Evolutionary conservation across 2,329 filamentous ascomycete species (phyloP).

Genomic region (Polytolypa hystricis): DNA sequence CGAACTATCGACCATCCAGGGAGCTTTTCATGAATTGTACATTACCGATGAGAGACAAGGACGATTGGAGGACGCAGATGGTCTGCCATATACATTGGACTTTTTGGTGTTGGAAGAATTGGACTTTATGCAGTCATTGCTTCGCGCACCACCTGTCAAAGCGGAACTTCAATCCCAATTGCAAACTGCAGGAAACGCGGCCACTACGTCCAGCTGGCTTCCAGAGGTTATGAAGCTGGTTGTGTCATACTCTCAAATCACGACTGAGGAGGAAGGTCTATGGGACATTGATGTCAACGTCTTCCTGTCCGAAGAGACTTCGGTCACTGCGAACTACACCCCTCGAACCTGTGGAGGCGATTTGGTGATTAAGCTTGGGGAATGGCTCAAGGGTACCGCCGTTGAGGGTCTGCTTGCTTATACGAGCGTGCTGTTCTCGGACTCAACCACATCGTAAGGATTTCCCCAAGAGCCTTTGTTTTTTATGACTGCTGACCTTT

Average conservation of each 20-base stretch:
- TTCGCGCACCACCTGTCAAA: constrained; percentile 78
- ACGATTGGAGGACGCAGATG: constrained; percentile 78
- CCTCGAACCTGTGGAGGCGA: constrained; percentile 87
- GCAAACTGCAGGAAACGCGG: constrained; percentile 45
- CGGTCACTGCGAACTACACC: constrained; percentile 91
- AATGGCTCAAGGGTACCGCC: constrained; percentile 69
- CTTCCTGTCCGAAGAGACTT: constrained; percentile 89
- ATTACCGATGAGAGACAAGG: constrained; percentile 78
- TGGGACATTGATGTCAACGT: constrained; percentile 97
- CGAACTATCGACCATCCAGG: constrained; percentile 64
- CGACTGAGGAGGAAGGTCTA: constrained; percentile 80
- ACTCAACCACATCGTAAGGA: constrained; percentile 26
- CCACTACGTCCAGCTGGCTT: constrained; percentile 65
- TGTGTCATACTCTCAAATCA: constrained; percentile 78
- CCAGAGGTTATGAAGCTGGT: constrained; percentile 78
- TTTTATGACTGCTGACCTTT: constrained; percentile 8
- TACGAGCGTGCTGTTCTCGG: constrained; percentile 61
- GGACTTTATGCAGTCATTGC: constrained; percentile 84
- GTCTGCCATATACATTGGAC: constrained; percentile 87
- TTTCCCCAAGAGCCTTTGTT: not conserved
- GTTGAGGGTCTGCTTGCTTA: constrained; percentile 69
- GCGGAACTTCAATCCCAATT: constrained; percentile 79
- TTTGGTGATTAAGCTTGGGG: constrained; percentile 79
- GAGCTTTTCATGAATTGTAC: constrained; percentile 69
- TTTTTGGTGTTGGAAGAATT: constrained; percentile 88